Evolutionary conservation across 169 alveolate species (phyloP).

Genomic region (Plasmodium yoelii): DNA sequence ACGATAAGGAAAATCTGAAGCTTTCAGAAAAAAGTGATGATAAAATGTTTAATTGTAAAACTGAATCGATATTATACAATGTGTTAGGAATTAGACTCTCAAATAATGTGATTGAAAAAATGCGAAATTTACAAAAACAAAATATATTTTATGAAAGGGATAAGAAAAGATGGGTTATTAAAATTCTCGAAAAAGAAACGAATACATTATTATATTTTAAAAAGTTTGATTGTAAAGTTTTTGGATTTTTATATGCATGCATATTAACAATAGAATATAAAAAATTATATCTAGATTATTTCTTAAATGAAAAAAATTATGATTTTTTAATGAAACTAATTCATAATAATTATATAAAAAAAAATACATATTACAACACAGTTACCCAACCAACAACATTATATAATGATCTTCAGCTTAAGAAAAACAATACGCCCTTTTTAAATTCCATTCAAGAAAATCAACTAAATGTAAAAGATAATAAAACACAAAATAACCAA

Average conservation of each 20-base stretch:
- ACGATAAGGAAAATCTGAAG: neutral
- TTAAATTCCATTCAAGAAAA: constrained; percentile 1
- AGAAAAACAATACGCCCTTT: constrained; percentile 1
- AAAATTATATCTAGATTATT: constrained; percentile 56
- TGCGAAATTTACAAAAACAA: constrained; percentile 52
- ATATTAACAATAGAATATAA: constrained; percentile 65
- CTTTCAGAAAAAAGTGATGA: too few species aligned
- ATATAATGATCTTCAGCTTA: neutral
- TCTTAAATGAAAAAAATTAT: constrained; percentile 56
- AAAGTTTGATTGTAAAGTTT: constrained; percentile 69
- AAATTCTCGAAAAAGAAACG: constrained; percentile 36
- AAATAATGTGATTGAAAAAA: constrained; percentile 26
- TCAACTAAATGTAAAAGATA: neutral
- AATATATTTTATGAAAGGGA: constrained; percentile 61
- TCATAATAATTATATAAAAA: constrained; percentile 26
- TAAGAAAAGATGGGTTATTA: constrained; percentile 72
- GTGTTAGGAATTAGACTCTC: constrained; percentile 28
- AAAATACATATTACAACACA: constrained; percentile 9
- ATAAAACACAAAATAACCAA: neutral
- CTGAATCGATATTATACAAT: constrained; percentile 21
- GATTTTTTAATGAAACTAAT: constrained; percentile 38
- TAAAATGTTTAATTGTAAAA: neutral
- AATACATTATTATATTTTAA: constrained; percentile 51
- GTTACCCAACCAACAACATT: neutral
- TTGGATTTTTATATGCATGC: constrained; percentile 74